Base-by-base conservation (phyloP, 305 asterid genomes). In the Lippia alba region DNA sequence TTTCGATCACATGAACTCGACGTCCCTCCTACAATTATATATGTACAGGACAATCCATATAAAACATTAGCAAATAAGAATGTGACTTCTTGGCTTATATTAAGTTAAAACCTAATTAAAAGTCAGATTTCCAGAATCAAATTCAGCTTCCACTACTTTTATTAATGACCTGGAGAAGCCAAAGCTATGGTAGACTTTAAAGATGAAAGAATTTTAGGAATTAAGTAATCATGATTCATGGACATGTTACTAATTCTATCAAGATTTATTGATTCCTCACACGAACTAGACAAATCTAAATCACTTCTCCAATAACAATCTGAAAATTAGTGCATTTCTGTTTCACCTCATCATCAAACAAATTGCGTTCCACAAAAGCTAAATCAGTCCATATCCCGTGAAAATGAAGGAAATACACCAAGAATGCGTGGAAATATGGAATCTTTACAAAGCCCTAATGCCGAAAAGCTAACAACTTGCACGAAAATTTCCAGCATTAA, bases 1-100 rank as follows among this genome's bases (percentile, higher is more conserved):
- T 82, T 75, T 88, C 95, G 16, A 88, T 84, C 72, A 86, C 86
- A 61, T 58, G 95, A 39, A 88, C 90, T 54, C 71, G 75, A 2
- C 85, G 85, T 0, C 95, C 90, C 30, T 88, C 92, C 95, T 82
- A 67, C 69, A 77, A 30, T 56, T n/a, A 56, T 36, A 4, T 36
- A 36, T 36, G 9, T 36, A 36, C 30, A 24, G 2, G 30, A 24
- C 9, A 8, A 4, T 36, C 6, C 41, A 36, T 36, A 8, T 36
- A 36, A 36, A 36, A 2, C 1, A 36, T 5, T 4, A 36, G 30
- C 3, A 24, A 24, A 24, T 24, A 24, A 24, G 30, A 4, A 36
- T 36, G 41, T 36, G 41, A 36, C 5, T 4, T 36, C 9, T 36
- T 36, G 41, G 9, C 9, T 36, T 4, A 36, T 36, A 36, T 4